Percentiles rank a stretch among this genome's conserved stretches.
Evolutionary conservation across 495 filamentous ascomycete species (phyloP).

Genomic region (Xylaria palmicola): DNA sequence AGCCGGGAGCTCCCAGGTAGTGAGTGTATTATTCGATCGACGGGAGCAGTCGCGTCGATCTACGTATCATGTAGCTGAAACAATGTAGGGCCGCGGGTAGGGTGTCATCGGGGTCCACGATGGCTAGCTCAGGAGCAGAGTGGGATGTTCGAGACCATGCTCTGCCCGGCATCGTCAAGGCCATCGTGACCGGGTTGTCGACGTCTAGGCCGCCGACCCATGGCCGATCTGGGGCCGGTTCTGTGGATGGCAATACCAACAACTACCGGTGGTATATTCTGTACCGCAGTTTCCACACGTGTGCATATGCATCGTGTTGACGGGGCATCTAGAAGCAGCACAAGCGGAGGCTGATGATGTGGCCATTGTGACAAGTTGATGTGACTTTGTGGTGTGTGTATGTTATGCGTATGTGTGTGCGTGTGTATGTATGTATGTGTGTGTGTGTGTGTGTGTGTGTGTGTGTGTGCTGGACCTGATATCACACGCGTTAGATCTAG

Average conservation of each 20-base stretch:
- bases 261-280: slow-evolving; percentile 36
- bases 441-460: neutral
- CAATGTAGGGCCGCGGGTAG: slow-evolving; percentile 8
- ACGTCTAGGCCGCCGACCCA: slow-evolving; percentile 2
- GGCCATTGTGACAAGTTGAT: slow-evolving; percentile 15
- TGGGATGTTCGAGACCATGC: slow-evolving; percentile 6
- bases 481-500: slow-evolving; percentile 10
- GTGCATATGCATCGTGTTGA: slow-evolving; percentile 33
- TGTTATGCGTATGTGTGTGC: neutral
- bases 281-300: slow-evolving; percentile 36
- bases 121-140: neutral
- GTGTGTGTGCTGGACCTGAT: neutral
- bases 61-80: slow-evolving; percentile 8
- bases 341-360: slow-evolving; percentile 2
- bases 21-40: slow-evolving; percentile 6
- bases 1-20: neutral
- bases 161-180: neutral
- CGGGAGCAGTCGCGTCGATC: neutral
- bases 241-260: slow-evolving; percentile 38
- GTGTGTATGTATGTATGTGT: neutral
- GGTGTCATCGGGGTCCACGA: slow-evolving; percentile 6
- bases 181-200: slow-evolving; percentile 6
- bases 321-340: slow-evolving; percentile 1
- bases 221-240: slow-evolving; percentile 17
- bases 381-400: slow-evolving; percentile 6